Conservation (phyloP, 129 eudicot species). For the Tagetes erecta region DNA sequence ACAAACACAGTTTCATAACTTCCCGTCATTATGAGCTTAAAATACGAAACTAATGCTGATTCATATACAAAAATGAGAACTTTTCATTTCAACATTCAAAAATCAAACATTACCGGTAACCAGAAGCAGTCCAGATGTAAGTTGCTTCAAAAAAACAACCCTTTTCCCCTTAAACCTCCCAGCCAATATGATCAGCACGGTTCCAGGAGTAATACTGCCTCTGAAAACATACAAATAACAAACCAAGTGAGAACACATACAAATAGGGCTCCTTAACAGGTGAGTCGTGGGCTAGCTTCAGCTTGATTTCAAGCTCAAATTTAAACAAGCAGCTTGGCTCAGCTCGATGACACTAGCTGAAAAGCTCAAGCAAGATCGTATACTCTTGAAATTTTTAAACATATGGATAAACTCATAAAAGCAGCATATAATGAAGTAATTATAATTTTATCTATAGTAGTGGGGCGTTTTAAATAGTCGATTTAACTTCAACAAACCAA, state of each 20-base stretch:
- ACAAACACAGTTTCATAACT: slow-evolving; percentile 6
- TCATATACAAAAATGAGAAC: neutral
- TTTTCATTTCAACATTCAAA: neutral
- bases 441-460: neutral
- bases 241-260: neutral
- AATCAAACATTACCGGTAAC: slow-evolving; percentile 51
- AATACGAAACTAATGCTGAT: neutral
- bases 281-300: neutral
- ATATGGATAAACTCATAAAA: no score
- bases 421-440: neutral
- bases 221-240: slow-evolving; percentile 29
- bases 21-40: neutral
- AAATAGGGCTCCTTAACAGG: neutral
- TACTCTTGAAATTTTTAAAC: neutral
- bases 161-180: slow-evolving; percentile 65
- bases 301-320: neutral
- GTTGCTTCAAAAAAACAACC: slow-evolving; percentile 68
- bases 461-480: neutral
- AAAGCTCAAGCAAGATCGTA: neutral
- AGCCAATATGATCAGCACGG: slow-evolving; percentile 54
- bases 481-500: neutral
- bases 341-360: neutral
- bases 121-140: slow-evolving; percentile 55
- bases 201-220: slow-evolving; percentile 59
- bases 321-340: neutral